These are phyloP conservation scores for Citrullus mucosospermus DNA, from an alignment of 306 rosid species.

Conservation along the genomic window DNA sequence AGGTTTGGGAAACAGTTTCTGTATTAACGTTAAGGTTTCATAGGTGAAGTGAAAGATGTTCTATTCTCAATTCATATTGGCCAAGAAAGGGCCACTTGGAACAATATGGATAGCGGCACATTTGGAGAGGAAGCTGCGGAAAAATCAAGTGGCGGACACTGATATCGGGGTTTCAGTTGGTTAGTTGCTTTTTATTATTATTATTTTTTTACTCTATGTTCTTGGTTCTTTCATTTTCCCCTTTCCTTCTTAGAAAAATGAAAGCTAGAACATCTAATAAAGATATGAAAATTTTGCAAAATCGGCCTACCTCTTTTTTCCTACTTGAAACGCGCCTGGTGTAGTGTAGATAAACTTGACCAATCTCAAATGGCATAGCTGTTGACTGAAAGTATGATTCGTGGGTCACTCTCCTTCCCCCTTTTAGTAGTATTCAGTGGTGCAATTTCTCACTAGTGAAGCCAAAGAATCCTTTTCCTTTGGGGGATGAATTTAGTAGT, in stretches of 20 bases:
- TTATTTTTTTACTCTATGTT: not conserved
- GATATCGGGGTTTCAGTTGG: slow-evolving; percentile 98
- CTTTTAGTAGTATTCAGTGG: not conserved
- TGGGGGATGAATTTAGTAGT: not conserved
- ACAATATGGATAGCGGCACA: slow-evolving; percentile 99
- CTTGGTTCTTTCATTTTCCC: not conserved
- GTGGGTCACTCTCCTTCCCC: not conserved
- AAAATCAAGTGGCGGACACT: slow-evolving; percentile 98
- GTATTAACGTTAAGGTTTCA: slow-evolving; percentile 15
- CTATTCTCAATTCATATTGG: slow-evolving; percentile 97
- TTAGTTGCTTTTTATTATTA: slow-evolving; percentile 15
- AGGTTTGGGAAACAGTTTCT: slow-evolving; percentile 5
- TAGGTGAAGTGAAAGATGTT: slow-evolving; percentile 45
- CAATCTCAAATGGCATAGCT: not conserved
- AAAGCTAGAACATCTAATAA: not conserved
- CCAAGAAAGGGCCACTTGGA: slow-evolving; percentile 98
- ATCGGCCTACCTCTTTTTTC: not conserved
- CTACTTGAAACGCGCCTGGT: not conserved
- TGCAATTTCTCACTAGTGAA: not conserved
- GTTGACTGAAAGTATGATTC: not conserved
- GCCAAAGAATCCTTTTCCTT: not conserved
- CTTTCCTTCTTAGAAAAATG: not conserved
- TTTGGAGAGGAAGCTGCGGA: slow-evolving; percentile 96
- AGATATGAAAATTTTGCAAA: not conserved
- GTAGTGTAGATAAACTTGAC: not conserved